Conservation (phyloP, 768 basidiomycete species). For the Phylloporus arenicola region DNA sequence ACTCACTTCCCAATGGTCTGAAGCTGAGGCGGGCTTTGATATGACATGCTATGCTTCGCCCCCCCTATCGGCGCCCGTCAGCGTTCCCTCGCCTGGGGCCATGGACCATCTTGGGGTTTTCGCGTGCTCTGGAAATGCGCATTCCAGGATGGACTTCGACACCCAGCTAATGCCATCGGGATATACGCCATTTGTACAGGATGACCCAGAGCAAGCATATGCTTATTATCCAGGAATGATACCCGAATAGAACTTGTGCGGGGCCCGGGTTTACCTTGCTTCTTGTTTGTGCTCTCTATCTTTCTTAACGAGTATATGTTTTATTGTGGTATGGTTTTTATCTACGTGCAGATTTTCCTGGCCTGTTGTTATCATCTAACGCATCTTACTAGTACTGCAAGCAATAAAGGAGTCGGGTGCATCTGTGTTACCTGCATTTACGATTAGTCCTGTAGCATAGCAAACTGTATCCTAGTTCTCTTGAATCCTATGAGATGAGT, state of each 20-base stretch:
- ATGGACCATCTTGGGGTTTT: constrained; percentile 47
- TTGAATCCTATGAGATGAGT: not conserved
- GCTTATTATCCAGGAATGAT: constrained; percentile 26
- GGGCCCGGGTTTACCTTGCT: not conserved
- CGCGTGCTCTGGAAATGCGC: constrained; percentile 44
- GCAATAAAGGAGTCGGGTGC: not conserved
- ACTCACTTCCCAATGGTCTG: constrained; percentile 25
- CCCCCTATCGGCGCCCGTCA: constrained; percentile 36
- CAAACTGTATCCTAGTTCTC: constrained; percentile 19
- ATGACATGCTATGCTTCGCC: constrained; percentile 26
- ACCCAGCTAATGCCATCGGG: constrained; percentile 18
- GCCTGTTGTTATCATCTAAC: constrained; percentile 3
- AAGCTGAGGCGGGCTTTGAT: constrained; percentile 12
- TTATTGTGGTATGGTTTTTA: constrained; percentile 12
- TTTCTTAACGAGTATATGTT: constrained; percentile 10
- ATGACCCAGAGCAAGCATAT: constrained; percentile 22
- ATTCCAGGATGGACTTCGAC: constrained; percentile 21
- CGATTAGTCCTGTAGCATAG: constrained; percentile 22
- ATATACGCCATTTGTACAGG: constrained; percentile 29
- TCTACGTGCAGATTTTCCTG: constrained; percentile 5
- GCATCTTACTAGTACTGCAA: not conserved
- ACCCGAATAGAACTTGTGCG: constrained; percentile 16
- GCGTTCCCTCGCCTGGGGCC: constrained; percentile 31
- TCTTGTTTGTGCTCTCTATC: constrained; percentile 2
- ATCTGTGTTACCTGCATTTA: constrained; percentile 3